Base-by-base conservation (phyloP, 306 rosid genomes). In the Casuarina glauca region DNA sequence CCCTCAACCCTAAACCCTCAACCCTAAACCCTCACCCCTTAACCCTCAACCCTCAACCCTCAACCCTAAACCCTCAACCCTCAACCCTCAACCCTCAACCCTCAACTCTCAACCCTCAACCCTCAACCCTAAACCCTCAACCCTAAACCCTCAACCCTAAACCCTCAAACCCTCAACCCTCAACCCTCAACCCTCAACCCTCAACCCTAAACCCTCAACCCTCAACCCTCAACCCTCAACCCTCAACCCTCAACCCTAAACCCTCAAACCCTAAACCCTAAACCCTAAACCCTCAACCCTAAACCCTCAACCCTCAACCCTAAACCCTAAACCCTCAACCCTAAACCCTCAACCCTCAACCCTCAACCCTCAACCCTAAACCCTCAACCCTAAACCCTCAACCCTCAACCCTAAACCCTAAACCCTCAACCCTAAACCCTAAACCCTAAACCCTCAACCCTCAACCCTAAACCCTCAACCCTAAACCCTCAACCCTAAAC, bases 321-420 rank as follows among this genome's bases (percentile, higher is more conserved):
- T 45, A 49, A 71, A 49, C 55, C 74, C 57, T 57, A 12, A 71
- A 71, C 32, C 60, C 60, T 61, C 35, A 71, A 71, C 20, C 75
- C 75, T 44, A 48, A 70, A 70, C 20, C 74, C 74, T 60, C 49
- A 70, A 44, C 4, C 46, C 46, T 8, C 0, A 44, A 44, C 4
- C 46, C 46, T 8, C 6, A 44, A 44, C 4, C 46, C 46, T 8
- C 0, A 44, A 44, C 4, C 5, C 46, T 8, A 0, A 2, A 44
- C 4, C 3, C 46, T 8, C 0, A 2, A 44, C 4, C 3, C 46
- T 8, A 0, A 2, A 44, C 4, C 46, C 46, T 3, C 0, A 44
- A 44, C 2, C 46, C 46, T 3, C 1, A 44, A 44, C 2, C 46
- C 46, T 3, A 0, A 44, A 44, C 4, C 46, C 46, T 8, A 0